phyloP scores from a whole-genome alignment of 805 yeast genomes.

The Starmera dryadoides region DNA sequence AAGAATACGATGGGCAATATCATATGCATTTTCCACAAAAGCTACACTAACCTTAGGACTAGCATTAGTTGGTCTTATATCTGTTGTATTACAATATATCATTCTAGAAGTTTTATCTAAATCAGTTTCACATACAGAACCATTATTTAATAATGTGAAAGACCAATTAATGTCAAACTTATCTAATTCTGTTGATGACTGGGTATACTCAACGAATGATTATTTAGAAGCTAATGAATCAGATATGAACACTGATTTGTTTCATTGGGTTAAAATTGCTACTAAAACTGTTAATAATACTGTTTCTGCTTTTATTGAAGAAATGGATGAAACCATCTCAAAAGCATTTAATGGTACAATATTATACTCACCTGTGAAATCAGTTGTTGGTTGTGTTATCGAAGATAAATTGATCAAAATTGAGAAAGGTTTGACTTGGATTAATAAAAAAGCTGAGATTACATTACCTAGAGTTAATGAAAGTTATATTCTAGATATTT shows the following conservation, averaged over 20 bases:
- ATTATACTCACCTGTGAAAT: constrained; percentile 51
- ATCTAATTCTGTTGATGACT: constrained; percentile 28
- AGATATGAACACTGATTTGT: constrained; percentile 52
- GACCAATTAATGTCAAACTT: constrained; percentile 15
- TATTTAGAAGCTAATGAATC: constrained; percentile 42
- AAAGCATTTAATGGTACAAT: constrained; percentile 64
- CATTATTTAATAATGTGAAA: constrained; percentile 10
- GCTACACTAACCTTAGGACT: constrained; percentile 44
- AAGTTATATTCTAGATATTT: constrained; percentile 18
- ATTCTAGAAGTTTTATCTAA: constrained; percentile 29
- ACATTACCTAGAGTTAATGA: constrained; percentile 45
- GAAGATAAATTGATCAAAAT: constrained; percentile 63
- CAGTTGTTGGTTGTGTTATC: constrained; percentile 72
- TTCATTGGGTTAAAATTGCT: constrained; percentile 58
- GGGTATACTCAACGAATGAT: constrained; percentile 53
- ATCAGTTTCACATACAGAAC: constrained; percentile 5
- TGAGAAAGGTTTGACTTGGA: constrained; percentile 75
- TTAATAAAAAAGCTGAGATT: constrained; percentile 54
- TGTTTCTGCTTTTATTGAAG: constrained; percentile 43
- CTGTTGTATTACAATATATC: constrained; percentile 47
- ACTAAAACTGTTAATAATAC: constrained; percentile 56
- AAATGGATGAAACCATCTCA: constrained; percentile 52
- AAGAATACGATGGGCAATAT: constrained; percentile 27
- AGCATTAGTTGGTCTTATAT: constrained; percentile 48
- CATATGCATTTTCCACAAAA: constrained; percentile 43